phyloP scores from a whole-genome alignment of 2,329 filamentous ascomycete species.

The Cordyceps fumosorosea region DNA sequence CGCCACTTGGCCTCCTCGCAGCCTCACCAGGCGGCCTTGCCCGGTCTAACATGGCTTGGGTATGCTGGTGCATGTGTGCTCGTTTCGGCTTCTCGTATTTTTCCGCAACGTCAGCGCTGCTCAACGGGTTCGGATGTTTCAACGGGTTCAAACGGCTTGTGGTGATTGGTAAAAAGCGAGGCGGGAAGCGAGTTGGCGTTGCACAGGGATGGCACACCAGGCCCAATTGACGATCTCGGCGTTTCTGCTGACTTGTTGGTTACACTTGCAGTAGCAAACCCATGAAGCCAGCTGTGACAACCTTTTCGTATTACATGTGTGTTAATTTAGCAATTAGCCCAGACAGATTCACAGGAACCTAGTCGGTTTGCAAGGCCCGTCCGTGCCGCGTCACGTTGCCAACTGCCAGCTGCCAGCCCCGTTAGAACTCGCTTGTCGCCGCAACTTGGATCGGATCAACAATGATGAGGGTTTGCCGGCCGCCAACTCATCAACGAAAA shows the following conservation, averaged over 20 bases:
- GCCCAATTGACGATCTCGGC: background rate
- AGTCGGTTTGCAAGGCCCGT: conserved; percentile 1
- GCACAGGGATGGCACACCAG: background rate
- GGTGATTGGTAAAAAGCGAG: background rate
- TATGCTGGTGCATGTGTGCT: background rate
- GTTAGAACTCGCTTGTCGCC: background rate
- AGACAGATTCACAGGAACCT: background rate
- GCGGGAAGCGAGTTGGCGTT: background rate
- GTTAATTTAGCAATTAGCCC: background rate
- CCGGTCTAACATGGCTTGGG: background rate
- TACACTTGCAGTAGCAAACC: background rate
- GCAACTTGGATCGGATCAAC: background rate
- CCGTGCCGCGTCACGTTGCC: background rate
- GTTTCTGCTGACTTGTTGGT: background rate
- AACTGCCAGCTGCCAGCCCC: conserved; percentile 6
- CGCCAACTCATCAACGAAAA: background rate
- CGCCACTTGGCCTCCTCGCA: background rate
- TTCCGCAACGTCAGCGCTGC: background rate
- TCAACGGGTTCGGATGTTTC: background rate
- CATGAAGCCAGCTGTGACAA: background rate
- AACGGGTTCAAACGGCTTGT: background rate
- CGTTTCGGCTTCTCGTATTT: background rate
- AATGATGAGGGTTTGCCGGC: background rate
- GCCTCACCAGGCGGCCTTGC: background rate
- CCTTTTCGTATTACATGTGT: background rate